Evolutionary conservation across 2,329 filamentous ascomycete genomes (phyloP).

Genomic region (Epichloe aotearoae): DNA sequence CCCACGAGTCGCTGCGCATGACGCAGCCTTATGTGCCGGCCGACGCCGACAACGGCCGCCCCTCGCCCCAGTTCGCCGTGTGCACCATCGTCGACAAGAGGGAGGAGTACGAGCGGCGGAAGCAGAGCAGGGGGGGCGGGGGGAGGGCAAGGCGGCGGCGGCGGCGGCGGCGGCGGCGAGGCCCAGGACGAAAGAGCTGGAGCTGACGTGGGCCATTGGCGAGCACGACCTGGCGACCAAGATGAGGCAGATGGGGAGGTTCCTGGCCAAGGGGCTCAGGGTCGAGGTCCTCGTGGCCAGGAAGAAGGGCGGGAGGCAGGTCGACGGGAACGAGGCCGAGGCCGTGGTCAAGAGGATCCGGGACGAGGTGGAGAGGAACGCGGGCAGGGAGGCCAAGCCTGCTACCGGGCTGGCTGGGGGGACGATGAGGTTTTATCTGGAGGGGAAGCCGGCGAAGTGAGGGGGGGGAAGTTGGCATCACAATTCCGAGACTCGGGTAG

Average conservation of each 20-base stretch:
- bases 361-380: slow-evolving; percentile 20
- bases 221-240: slow-evolving; percentile 61
- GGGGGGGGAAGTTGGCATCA: neutral
- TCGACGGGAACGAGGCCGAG: slow-evolving; percentile 47
- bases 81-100: slow-evolving; percentile 57
- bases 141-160: slow-evolving; percentile 27
- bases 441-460: slow-evolving; percentile 15
- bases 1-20: slow-evolving; percentile 27
- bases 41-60: slow-evolving; percentile 12
- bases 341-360: slow-evolving; percentile 35
- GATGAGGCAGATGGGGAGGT: slow-evolving; percentile 51
- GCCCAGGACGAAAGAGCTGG: slow-evolving; percentile 56
- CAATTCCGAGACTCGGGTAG: too few relatives aligned
- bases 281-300: slow-evolving; percentile 61
- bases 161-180: slow-evolving; percentile 24
- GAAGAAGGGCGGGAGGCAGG: slow-evolving; percentile 48
- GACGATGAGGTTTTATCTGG: slow-evolving; percentile 30
- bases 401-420: slow-evolving; percentile 31
- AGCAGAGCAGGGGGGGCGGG: slow-evolving; percentile 21
- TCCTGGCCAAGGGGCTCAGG: slow-evolving; percentile 59
- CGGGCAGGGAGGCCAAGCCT: slow-evolving; percentile 31
- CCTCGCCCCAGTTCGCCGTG: slow-evolving; percentile 33
- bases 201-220: slow-evolving; percentile 81
- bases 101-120: slow-evolving; percentile 30
- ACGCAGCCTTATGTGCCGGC: slow-evolving; percentile 24